Evolutionary conservation across 441 rosid species (phyloP), one percentile per base, ranked within the genome.

Genomic region (Erysimum cheiri): DNA sequence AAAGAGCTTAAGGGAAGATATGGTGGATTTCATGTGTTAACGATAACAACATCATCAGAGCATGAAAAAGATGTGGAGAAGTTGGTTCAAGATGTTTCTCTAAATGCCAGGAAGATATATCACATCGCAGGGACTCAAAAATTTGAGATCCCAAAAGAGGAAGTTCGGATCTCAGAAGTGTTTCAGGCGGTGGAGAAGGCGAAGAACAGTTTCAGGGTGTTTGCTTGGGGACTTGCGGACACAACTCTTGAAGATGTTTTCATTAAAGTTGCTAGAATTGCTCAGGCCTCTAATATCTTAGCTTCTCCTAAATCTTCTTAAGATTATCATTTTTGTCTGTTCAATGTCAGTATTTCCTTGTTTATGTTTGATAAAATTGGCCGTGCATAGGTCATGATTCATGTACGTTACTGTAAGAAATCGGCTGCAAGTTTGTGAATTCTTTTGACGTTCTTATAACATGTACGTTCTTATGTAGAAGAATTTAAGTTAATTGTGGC

Each of bases 201-300:
- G 0, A 92, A 90, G 83, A 81, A 79, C 60, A 83, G 70, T 65
- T 92, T 90, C 78, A 72, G 83, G 0, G 95, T 95, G 50, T 86
- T 80, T n/a, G 98, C 98, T 9, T 95, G 99, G 99, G 99, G 98
- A 54, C 75, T 95, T 22, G 91, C 96, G 2, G 97, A 91, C 80
- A 89, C 97, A 72, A 89, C 93, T 66, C 86, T 95, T 50, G 98
- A 95, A 80, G 99, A 92, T 83, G 98, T 95, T 58, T 92, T 92
- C 88, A 88, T 92, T 80, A 95, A 95, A 85, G 97, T 92, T 74
- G 96, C 97, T 28, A 83, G 74, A 12, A 77, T 60, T 0, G 81
- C 86, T 4, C 83, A 84, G 67, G 80, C 78, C 41, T 79, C 80
- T 70, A 80, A 78, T 69, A 81, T 74, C 22, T 71, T 69, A 81